Evolutionary conservation across 2,329 filamentous ascomycete species (phyloP), one percentile per base, ranked within the genome.

Genomic region (Aspergillus thermomutatus): DNA sequence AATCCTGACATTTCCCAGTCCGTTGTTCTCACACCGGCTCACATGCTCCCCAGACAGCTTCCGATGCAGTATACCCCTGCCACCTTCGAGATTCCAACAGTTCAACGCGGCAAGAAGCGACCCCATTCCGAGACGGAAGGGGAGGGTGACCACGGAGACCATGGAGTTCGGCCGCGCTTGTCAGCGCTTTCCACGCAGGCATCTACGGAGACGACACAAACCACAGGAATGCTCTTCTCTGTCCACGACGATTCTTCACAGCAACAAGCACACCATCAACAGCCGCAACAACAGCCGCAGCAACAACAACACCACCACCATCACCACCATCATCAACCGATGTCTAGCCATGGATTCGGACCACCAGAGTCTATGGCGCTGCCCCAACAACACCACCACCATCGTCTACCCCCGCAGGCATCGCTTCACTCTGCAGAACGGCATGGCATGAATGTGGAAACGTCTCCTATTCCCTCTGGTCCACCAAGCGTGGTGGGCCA

Each of bases 401-500:
- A 92, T 66, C 87, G 88, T 45, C 81, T 92, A 40, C 90, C 91
- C 50, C 86, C 91, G 63, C 87, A 89, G 60, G 86, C 84, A 10
- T 86, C 87, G 23, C 85, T 88, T 19, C 82, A 83, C 52, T 53
- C 67, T 89, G 90, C 75, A 81, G 89, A 76, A 82, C 86, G 77
- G 80, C 86, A 63, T 80, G 85, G 67, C 82, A 85, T 66, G 67
- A 76, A 68, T 70, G 74, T 73, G 53, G 58, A 74, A 41, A 77
- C 72, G 50, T 74, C 69, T 69, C 77, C 64, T 67, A 70, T 64
- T 66, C 75, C 64, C 75, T 85, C 76, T 78, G 82, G 89, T 8
- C 88, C 89, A 31, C 89, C 90, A n/a, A 94, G 88, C 67, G 87
- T 96, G 48, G 91, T 96, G 52, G 91, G 91, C 45, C 87, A 92